Conservation (phyloP, 306 rosid genomes). For the Crataegus laevigata region DNA sequence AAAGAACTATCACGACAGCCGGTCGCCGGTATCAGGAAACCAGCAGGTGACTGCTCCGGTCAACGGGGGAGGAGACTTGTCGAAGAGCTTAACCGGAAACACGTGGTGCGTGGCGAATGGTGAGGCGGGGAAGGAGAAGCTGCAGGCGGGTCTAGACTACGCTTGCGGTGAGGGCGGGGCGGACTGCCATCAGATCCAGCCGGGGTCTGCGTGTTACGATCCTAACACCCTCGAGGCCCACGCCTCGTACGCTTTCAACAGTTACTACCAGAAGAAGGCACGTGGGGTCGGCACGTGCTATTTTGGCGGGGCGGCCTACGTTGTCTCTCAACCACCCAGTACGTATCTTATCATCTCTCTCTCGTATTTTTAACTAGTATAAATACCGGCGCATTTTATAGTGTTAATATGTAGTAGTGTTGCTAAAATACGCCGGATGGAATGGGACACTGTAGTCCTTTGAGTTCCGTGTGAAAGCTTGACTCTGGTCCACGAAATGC, state of each 20-base stretch:
- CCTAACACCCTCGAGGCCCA: conserved; percentile 71
- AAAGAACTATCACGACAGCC: conserved; percentile 32
- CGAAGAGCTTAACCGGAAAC: conserved; percentile 56
- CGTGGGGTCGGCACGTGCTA: conserved; percentile 80
- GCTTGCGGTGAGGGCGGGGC: conserved; percentile 99
- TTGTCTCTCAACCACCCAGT: conserved; percentile 94
- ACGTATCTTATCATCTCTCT: conserved; percentile 22
- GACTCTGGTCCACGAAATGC: conserved; percentile 8
- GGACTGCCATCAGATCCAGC: conserved; percentile 79
- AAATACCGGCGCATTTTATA: conserved; percentile 18
- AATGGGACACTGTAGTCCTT: background rate
- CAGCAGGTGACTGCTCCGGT: conserved; percentile 6
- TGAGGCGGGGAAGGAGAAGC: conserved; percentile 44
- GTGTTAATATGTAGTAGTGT: accelerated
- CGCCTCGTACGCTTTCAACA: conserved; percentile 85
- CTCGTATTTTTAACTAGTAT: too few species aligned
- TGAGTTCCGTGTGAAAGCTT: background rate
- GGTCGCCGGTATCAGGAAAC: conserved; percentile 23
- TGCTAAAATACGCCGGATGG: conserved; percentile 20
- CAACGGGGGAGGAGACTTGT: conserved; percentile 43
- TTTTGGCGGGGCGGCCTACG: conserved; percentile 85
- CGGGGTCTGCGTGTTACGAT: conserved; percentile 60
- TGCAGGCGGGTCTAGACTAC: conserved; percentile 68
- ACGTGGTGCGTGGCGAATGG: conserved; percentile 97
- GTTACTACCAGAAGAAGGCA: conserved; percentile 71